A percentile compares a stretch with the other conserved stretches of the same genome.
These are phyloP conservation scores for Stagonosporopsis chrysanthemi DNA, from an alignment of 2,329 filamentous ascomycete genomes.

Conservation along the genomic window DNA sequence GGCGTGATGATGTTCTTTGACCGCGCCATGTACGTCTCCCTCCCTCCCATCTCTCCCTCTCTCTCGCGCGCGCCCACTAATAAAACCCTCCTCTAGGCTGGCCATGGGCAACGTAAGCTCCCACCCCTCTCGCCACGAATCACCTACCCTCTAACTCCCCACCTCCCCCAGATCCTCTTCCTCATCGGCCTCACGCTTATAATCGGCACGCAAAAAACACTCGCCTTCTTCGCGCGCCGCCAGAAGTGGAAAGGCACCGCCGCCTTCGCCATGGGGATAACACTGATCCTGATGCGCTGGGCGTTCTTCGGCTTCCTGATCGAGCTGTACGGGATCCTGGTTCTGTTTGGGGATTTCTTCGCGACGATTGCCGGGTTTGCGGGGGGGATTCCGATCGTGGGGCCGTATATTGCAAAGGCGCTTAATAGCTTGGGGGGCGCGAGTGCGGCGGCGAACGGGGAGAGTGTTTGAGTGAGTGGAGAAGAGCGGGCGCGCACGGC, in stretches of 20 bases:
- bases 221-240: slow-evolving; percentile 90
- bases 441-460: slow-evolving; percentile 13
- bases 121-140: slow-evolving; percentile 2
- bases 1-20: slow-evolving; percentile 98
- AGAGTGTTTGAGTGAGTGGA: slow-evolving; percentile 5
- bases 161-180: slow-evolving; percentile 80
- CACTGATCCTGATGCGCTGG: slow-evolving; percentile 89
- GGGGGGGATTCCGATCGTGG: slow-evolving; percentile 82
- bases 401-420: slow-evolving; percentile 79
- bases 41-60: neutral
- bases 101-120: slow-evolving; percentile 90
- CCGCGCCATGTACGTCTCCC: slow-evolving; percentile 78
- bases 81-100: slow-evolving; percentile 64
- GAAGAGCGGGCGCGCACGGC: too few species aligned
- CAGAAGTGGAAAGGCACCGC: slow-evolving; percentile 92
- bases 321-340: slow-evolving; percentile 90
- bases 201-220: slow-evolving; percentile 89
- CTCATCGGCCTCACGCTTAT: slow-evolving; percentile 95
- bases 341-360: slow-evolving; percentile 95
- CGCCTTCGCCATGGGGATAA: slow-evolving; percentile 83
- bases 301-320: slow-evolving; percentile 88
- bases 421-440: slow-evolving; percentile 66
- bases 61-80: slow-evolving; percentile 20
- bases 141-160: too few species aligned
- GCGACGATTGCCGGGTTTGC: slow-evolving; percentile 91